Base-by-base conservation (phyloP, 2,329 filamentous ascomycete genomes). In the Aspergillus phoenicis region DNA sequence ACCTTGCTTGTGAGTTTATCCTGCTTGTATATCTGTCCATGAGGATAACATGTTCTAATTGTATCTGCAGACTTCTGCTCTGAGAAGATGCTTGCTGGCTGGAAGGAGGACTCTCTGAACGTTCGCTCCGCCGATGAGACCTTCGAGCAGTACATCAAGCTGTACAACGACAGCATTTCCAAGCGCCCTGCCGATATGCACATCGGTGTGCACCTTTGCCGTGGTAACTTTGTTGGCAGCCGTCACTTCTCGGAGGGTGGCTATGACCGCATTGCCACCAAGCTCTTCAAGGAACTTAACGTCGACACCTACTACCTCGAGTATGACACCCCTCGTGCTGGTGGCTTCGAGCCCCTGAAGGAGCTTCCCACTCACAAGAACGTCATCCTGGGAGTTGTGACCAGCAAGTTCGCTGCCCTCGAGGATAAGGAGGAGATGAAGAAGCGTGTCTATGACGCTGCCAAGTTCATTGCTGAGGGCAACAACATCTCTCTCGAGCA, bases 171-270 rank as follows among this genome's bases (percentile, higher is more conserved):
- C 74, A 86, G 83, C 69, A 82, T 91, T 70, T 79, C 81, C 68
- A 84, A 85, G 68, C 78, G 86, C 0, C 89, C 89, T 0, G 73
- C 81, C 2, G 89, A 93, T 71, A 85, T 93, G 81, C 89, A 92
- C 75, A 83, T 91, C 2, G 90, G 90, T 49, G 87, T 93, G 15
- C 91, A 93, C 72, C 81, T 93, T 55, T 93, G 90, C 82, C 84
- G 73, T 61, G 78, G 77, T 52, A 90, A 89, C 78, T 89, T 89
- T 74, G 85, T 88, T 64, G 84, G 85, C 58, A 85, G 84, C 20
- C 82, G 87, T 28, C 85, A 89, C 76, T 89, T 90, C 68, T 85
- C 85, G 56, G 85, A 88, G 70, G 87, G 87, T 26, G 84, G 84
- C 22, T 89, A 89, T 74, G 87, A 90, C 72, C 80, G 84, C 62